A percentile compares a stretch with the other conserved stretches of the same genome.
Evolutionary conservation across 2,329 filamentous ascomycete genomes (phyloP).

Genomic region (Endoconidiophora laricicola): DNA sequence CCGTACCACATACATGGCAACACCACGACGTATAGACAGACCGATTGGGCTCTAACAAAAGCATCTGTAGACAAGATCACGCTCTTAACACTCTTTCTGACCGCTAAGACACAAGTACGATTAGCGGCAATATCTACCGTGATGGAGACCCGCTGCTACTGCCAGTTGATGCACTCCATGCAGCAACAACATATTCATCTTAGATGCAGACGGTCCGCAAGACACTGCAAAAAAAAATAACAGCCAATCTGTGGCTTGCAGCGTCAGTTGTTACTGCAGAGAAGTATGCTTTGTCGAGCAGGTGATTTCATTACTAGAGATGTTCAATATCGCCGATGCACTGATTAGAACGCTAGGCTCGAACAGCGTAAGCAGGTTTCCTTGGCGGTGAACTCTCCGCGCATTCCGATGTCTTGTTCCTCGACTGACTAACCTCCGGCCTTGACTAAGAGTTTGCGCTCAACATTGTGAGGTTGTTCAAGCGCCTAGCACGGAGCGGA

Average conservation of each 20-base stretch:
- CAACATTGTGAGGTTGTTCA: conserved; percentile 46
- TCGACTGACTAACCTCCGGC: conserved; percentile 47
- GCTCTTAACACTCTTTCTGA: conserved; percentile 63
- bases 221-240: conserved; percentile 48
- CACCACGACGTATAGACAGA: no score
- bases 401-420: conserved; percentile 42
- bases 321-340: conserved; percentile 31
- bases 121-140: conserved; percentile 58
- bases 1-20: no score
- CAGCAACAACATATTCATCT: conserved; percentile 72
- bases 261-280: conserved; percentile 38
- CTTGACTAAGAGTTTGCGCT: conserved; percentile 54
- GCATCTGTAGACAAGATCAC: conserved; percentile 41
- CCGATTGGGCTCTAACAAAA: no score
- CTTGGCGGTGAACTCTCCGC: conserved; percentile 44
- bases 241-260: conserved; percentile 48
- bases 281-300: conserved; percentile 54
- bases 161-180: conserved; percentile 63
- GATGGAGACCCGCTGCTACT: conserved; percentile 55
- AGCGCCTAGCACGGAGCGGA: conserved; percentile 47
- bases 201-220: conserved; percentile 58
- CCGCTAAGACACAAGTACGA: conserved; percentile 61
- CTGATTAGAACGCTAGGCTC: conserved; percentile 35
- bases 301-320: conserved; percentile 48
- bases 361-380: conserved; percentile 40